Conservation (phyloP, 257 asterid genomes). For the Avicennia marina region DNA sequence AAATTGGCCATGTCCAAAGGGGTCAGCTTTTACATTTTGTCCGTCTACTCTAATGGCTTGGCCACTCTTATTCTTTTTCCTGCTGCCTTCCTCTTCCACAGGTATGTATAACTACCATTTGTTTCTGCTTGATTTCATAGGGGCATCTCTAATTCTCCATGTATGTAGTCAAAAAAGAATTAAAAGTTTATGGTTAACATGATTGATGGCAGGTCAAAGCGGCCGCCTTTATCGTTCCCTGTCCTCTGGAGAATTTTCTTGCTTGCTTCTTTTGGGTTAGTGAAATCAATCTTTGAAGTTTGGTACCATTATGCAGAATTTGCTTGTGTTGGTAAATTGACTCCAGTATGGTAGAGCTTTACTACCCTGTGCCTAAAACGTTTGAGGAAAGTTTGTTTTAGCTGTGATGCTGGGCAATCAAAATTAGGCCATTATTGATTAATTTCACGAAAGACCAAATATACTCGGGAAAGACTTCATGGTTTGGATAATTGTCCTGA, state of each 20-base stretch:
- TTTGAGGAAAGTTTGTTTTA: too few species aligned
- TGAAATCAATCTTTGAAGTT: slow-evolving; percentile 3
- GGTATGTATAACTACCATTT: slow-evolving; percentile 14
- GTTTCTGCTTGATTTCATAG: too few species aligned
- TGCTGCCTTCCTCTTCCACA: slow-evolving; percentile 39
- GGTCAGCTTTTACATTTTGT: slow-evolving; percentile 40
- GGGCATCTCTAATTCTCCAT: slow-evolving; percentile 4
- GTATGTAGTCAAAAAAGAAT: too few species aligned
- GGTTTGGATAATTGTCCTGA: not conserved
- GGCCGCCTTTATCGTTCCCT: slow-evolving; percentile 34
- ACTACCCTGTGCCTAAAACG: too few species aligned
- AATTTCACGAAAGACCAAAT: too few species aligned
- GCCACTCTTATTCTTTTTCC: slow-evolving; percentile 49
- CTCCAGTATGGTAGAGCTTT: too few species aligned
- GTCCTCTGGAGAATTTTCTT: slow-evolving; percentile 47
- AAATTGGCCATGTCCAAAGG: slow-evolving; percentile 49
- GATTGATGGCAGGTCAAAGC: slow-evolving; percentile 38
- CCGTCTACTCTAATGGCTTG: slow-evolving; percentile 40
- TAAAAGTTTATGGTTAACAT: not conserved
- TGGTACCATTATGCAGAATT: not conserved
- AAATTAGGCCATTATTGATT: too few species aligned
- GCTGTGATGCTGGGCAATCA: too few species aligned
- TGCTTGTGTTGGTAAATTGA: too few species aligned
- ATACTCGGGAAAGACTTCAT: not conserved
- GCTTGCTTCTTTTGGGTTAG: slow-evolving; percentile 59